Evolutionary conservation across 352 stramenopile species (phyloP).

Genomic region (Phytopythium mirpurense): DNA sequence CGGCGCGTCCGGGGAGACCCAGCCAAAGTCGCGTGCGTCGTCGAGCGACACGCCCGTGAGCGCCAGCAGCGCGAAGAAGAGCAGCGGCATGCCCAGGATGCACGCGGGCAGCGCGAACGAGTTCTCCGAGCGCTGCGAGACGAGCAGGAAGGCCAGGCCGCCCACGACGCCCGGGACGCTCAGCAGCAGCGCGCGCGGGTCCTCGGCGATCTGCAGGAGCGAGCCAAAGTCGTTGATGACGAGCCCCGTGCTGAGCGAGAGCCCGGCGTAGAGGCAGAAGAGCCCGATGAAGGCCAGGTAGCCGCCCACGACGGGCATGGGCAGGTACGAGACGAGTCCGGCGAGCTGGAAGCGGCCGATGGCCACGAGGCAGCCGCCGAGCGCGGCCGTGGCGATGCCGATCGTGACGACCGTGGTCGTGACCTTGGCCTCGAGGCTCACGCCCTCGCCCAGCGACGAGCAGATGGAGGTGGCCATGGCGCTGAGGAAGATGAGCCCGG

Average conservation of each 20-base stretch:
- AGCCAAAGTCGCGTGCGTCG: slow-evolving; percentile 88
- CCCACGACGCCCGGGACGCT: slow-evolving; percentile 80
- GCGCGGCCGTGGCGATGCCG: slow-evolving; percentile 83
- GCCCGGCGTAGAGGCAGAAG: slow-evolving; percentile 92
- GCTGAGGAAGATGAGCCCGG: slow-evolving; percentile 97
- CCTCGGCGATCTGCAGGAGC: slow-evolving; percentile 58
- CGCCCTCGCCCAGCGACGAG: slow-evolving; percentile 61
- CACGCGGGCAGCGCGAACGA: slow-evolving; percentile 64
- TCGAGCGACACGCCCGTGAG: slow-evolving; percentile 79
- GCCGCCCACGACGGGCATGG: slow-evolving; percentile 95
- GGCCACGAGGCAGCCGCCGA: slow-evolving; percentile 92
- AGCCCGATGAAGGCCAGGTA: slow-evolving; percentile 98
- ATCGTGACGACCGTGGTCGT: slow-evolving; percentile 94
- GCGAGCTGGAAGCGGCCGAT: slow-evolving; percentile 94
- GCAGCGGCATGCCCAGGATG: slow-evolving; percentile 84
- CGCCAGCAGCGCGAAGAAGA: slow-evolving; percentile 90
- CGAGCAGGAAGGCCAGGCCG: slow-evolving; percentile 77
- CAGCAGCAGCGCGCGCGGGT: slow-evolving; percentile 71
- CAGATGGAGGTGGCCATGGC: slow-evolving; percentile 92
- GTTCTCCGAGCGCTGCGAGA: slow-evolving; percentile 77
- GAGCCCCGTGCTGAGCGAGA: slow-evolving; percentile 89
- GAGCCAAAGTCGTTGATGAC: slow-evolving; percentile 87
- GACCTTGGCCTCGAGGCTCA: slow-evolving; percentile 74
- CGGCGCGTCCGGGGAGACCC: slow-evolving; percentile 63
- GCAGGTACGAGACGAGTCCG: slow-evolving; percentile 94